Evolutionary conservation across 2,329 filamentous ascomycete species (phyloP).

Genomic region (Trichoderma asperellum): DNA sequence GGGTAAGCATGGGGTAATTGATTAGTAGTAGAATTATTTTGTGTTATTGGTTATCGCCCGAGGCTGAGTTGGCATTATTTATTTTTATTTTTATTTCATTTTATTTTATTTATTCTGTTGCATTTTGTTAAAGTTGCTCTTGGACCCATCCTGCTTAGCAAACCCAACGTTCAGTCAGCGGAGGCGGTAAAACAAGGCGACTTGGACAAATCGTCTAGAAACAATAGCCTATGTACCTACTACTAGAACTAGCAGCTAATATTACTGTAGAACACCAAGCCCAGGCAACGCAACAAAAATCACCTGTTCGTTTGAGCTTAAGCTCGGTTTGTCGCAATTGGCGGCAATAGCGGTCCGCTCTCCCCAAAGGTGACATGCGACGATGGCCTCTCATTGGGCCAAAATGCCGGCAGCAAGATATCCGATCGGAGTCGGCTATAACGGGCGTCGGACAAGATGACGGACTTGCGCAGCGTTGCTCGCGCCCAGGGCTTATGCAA

Average conservation of each 20-base stretch:
- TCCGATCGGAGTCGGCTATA: slow-evolving; percentile 21
- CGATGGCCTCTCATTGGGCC: neutral
- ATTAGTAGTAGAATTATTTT: neutral
- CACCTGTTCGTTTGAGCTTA: neutral
- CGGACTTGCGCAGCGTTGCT: neutral
- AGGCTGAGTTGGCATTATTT: neutral
- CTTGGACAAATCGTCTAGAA: neutral
- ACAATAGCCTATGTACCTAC: too few relatives aligned
- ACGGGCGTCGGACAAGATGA: slow-evolving; percentile 1
- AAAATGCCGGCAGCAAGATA: slow-evolving; percentile 23
- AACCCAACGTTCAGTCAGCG: neutral
- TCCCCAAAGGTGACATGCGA: neutral
- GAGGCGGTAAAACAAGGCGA: neutral
- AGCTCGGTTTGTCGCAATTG: neutral
- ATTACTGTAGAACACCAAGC: too few relatives aligned
- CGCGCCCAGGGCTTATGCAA: neutral
- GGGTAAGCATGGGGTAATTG: slow-evolving; percentile 1
- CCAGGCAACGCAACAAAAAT: neutral
- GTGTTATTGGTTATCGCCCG: neutral
- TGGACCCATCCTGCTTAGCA: neutral
- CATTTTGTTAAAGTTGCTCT: neutral
- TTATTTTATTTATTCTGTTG: too few relatives aligned
- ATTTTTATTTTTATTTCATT: neutral
- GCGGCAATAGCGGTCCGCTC: slow-evolving; percentile 7
- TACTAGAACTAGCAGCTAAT: too few relatives aligned